Evolutionary conservation across 805 yeast genomes (phyloP).

Genomic region (Metschnikowia similis): DNA sequence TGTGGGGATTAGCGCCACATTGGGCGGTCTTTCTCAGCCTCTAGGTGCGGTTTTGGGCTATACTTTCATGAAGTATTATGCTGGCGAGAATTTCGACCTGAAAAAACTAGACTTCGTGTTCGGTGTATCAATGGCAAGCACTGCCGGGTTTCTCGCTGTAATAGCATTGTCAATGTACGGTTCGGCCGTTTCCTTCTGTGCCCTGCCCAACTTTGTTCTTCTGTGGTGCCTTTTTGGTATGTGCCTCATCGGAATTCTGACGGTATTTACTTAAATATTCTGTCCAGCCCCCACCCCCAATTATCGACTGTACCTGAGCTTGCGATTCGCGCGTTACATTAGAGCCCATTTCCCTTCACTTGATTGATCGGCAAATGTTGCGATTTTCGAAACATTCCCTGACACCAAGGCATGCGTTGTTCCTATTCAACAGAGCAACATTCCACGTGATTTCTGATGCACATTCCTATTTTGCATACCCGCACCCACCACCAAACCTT

Average conservation of each 20-base stretch:
- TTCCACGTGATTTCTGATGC: not conserved
- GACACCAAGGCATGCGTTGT: not conserved
- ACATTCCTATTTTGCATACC: not conserved
- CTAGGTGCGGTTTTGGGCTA: conserved; percentile 78
- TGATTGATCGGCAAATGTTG: not conserved
- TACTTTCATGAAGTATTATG: conserved; percentile 33
- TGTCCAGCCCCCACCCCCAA: not conserved
- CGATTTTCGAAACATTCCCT: not conserved
- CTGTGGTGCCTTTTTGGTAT: conserved; percentile 62
- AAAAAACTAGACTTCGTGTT: conserved; percentile 40
- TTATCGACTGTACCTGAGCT: not conserved
- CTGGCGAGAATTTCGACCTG: conserved; percentile 26
- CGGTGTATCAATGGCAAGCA: conserved; percentile 62
- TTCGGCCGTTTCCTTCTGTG: conserved; percentile 67
- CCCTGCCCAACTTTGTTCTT: conserved; percentile 55
- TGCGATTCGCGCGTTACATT: not conserved
- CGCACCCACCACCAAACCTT: too few species aligned
- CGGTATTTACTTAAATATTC: conserved; percentile 16
- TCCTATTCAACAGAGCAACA: not conserved
- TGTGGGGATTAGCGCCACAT: conserved; percentile 53
- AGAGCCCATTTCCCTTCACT: not conserved
- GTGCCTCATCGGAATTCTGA: conserved; percentile 47
- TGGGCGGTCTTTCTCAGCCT: conserved; percentile 88
- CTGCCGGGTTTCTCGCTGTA: conserved; percentile 81
- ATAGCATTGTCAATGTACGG: conserved; percentile 84